Evolutionary conservation across 805 yeast species (phyloP), one percentile per base, ranked within the genome.

Genomic region (Zygosaccharomyces kombuchaensis): DNA sequence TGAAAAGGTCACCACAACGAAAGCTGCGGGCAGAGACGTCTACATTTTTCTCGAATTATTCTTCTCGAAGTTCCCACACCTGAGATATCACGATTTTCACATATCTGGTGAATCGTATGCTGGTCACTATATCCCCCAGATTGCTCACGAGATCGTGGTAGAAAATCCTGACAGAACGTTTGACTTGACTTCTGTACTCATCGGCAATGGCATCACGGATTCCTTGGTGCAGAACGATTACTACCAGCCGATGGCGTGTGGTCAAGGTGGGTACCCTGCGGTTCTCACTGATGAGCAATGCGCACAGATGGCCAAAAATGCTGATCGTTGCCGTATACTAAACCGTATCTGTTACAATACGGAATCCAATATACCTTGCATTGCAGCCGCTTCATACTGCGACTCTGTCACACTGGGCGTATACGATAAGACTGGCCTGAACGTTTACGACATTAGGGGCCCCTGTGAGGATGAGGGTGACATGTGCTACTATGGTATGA

Each of bases 211-310:
- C 43, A 78, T 90, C 55, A 87, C 96, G 29, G 95, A 88, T 65
- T 84, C 95, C 2, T 71, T 84, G 48, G 75, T 77, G 36, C 96
- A 89, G 72, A 82, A 84, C 60, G 76, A 77, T 47, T 81, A 81
- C 66, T 89, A 87, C 62, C 80, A 84, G 65, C 95, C 95, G 53
- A 90, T 91, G 97, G 95, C 95, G 3, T 91, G 98, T 68, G 93
- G 96, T 44, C 64, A 76, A 54, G 95, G 96, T 53, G 96, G 96
- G 5, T 81, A 81, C 58, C 82, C 82, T 14, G 72, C 90, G 13
- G 88, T 88, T 2, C 71, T 88, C 52, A 70, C 77, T 13, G 81
- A 80, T n/a, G 80, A 77, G 44, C 80, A 78, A 51, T 87, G 96
- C 70, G 75, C 76, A 26, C 68, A 71, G 37, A 84, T 87, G 89